phyloP scores from a whole-genome alignment of 352 stramenopile genomes.

The Globisporangium spinosum region DNA sequence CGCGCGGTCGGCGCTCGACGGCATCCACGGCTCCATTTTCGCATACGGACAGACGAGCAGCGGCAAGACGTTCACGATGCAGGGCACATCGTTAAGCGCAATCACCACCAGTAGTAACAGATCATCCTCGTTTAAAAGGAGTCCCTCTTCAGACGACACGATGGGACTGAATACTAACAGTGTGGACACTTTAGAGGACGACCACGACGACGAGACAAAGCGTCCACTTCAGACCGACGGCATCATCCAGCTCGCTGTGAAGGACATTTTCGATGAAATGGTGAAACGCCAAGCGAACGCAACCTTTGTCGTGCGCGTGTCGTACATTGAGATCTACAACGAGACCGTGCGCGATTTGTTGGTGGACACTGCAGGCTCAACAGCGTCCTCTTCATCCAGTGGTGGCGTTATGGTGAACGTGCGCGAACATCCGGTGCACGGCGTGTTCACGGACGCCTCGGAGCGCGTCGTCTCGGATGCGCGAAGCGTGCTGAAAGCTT shows the following conservation, averaged over 20 bases:
- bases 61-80: conserved; percentile 46
- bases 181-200: neutral
- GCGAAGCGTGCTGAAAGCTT: conserved; percentile 31
- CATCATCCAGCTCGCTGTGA: conserved; percentile 5
- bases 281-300: neutral
- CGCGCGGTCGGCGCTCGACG: conserved; percentile 9
- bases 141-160: neutral
- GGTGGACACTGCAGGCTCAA: neutral
- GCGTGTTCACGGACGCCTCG: conserved; percentile 49
- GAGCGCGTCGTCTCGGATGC: conserved; percentile 40
- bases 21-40: conserved; percentile 35
- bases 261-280: conserved; percentile 12
- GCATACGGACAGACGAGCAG: conserved; percentile 46
- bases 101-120: neutral
- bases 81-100: conserved; percentile 23
- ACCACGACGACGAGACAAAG: neutral
- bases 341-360: conserved; percentile 55
- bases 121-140: neutral
- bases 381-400: conserved; percentile 4
- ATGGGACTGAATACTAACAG: conserved; percentile 8
- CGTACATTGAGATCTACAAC: conserved; percentile 90
- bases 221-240: conserved; percentile 2
- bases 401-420: conserved; percentile 27
- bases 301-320: neutral
- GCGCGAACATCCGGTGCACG: conserved; percentile 43